Evolutionary conservation across 768 basidiomycete genomes (phyloP).

Genomic region (Mycena kentingensis): DNA sequence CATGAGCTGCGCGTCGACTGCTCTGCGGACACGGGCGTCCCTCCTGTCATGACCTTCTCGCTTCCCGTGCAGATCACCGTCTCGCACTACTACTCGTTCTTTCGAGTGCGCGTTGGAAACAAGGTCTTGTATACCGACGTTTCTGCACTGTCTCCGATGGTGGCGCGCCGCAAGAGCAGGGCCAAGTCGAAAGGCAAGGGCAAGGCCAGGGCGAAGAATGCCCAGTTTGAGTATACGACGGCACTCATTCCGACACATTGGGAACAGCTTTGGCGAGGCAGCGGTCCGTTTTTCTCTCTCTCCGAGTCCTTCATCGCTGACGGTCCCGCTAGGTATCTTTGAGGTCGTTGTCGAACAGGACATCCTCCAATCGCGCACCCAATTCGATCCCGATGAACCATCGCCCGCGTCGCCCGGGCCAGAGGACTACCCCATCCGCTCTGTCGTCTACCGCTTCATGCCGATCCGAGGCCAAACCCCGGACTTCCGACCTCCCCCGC

Average conservation of each 20-base stretch:
- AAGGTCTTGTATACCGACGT: constrained; percentile 27
- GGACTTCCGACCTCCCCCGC: neutral
- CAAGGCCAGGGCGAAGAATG: too few relatives aligned
- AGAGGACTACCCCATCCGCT: constrained; percentile 14
- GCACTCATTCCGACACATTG: constrained; percentile 29
- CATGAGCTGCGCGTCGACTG: constrained; percentile 18
- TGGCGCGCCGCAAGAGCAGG: neutral
- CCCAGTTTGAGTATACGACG: constrained; percentile 21
- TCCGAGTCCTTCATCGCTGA: neutral
- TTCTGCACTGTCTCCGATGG: constrained; percentile 20
- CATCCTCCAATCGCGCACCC: constrained; percentile 4
- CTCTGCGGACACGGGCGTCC: constrained; percentile 11
- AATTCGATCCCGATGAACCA: neutral
- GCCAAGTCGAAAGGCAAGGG: too few relatives aligned
- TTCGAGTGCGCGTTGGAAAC: constrained; percentile 29
- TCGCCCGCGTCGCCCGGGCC: neutral
- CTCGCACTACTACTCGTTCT: constrained; percentile 24
- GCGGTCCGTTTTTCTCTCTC: constrained; percentile 19
- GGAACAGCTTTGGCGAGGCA: constrained; percentile 25
- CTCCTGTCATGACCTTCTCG: constrained; percentile 27
- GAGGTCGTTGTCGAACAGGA: constrained; percentile 30
- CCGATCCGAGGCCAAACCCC: neutral
- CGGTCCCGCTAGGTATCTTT: constrained; percentile 25
- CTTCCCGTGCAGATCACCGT: constrained; percentile 18
- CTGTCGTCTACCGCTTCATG: constrained; percentile 13